Evolutionary conservation across 1,139 yeast species (phyloP).

Genomic region (Blastobotrys niveus): DNA sequence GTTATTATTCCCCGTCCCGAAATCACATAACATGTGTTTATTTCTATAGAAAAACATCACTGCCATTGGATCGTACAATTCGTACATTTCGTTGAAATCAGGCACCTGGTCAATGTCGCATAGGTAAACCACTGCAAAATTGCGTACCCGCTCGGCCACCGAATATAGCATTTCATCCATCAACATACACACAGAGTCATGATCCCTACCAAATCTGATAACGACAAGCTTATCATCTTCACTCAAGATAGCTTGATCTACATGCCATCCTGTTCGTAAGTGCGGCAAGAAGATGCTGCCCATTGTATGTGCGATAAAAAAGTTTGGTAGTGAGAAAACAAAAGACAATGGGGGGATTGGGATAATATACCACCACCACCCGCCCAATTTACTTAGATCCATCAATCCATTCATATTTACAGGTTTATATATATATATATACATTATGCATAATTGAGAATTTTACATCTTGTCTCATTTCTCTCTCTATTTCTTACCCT

Average conservation of each 20-base stretch:
- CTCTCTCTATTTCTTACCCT: too few relatives aligned
- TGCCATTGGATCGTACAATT: constrained; percentile 82
- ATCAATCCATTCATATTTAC: too few relatives aligned
- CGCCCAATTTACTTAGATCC: too few relatives aligned
- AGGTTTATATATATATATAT: too few relatives aligned
- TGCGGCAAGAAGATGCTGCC: constrained; percentile 87
- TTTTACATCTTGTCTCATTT: too few relatives aligned
- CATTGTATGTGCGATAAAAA: constrained; percentile 40
- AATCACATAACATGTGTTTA: constrained; percentile 96
- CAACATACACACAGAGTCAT: constrained; percentile 72
- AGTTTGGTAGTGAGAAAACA: constrained; percentile 4
- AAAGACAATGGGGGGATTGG: too few relatives aligned
- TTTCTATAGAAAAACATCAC: constrained; percentile 90
- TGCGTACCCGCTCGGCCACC: constrained; percentile 76
- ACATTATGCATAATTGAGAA: too few relatives aligned
- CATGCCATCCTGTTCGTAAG: constrained; percentile 91
- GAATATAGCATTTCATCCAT: constrained; percentile 83
- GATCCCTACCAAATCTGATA: constrained; percentile 78
- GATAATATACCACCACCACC: too few relatives aligned
- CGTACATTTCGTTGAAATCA: constrained; percentile 91
- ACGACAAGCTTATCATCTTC: constrained; percentile 88
- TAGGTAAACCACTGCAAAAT: constrained; percentile 81
- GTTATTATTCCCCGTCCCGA: constrained; percentile 96
- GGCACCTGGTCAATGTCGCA: constrained; percentile 88
- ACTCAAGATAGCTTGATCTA: constrained; percentile 83